These are phyloP conservation scores for Colletotrichum trifolii DNA, from an alignment of 2,329 filamentous ascomycete species.

Conservation along the genomic window DNA sequence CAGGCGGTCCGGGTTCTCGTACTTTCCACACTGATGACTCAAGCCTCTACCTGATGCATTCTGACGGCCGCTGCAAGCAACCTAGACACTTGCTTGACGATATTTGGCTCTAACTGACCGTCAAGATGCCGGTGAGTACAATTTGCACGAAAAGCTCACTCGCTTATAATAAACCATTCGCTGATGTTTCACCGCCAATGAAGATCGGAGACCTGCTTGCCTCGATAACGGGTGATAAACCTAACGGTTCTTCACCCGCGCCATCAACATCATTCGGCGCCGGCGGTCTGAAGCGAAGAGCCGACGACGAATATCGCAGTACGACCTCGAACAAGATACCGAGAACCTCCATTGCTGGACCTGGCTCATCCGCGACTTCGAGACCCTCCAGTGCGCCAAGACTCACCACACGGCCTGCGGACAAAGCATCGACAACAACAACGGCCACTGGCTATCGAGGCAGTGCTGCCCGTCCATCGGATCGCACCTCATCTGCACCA, in stretches of 20 bases:
- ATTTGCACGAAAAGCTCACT: not conserved
- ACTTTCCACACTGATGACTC: slow-evolving; percentile 34
- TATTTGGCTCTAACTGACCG: slow-evolving; percentile 26
- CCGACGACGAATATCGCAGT: slow-evolving; percentile 60
- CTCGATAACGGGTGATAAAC: slow-evolving; percentile 68
- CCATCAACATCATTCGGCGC: slow-evolving; percentile 44
- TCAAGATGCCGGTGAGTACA: slow-evolving; percentile 38
- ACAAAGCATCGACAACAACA: slow-evolving; percentile 8
- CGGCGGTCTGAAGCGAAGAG: slow-evolving; percentile 65
- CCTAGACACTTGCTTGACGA: slow-evolving; percentile 36
- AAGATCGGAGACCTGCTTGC: slow-evolving; percentile 67
- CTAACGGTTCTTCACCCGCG: slow-evolving; percentile 48
- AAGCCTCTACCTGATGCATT: slow-evolving; percentile 35
- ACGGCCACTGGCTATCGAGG: slow-evolving; percentile 32
- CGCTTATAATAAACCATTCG: not conserved
- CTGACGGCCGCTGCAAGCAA: slow-evolving; percentile 36
- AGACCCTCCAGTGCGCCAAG: slow-evolving; percentile 41
- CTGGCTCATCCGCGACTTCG: slow-evolving; percentile 40
- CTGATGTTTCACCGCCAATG: slow-evolving; percentile 11
- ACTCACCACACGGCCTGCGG: slow-evolving; percentile 30
- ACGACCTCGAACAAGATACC: slow-evolving; percentile 54
- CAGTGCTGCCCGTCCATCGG: slow-evolving; percentile 33
- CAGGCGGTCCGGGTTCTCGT: slow-evolving; percentile 28
- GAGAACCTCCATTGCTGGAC: slow-evolving; percentile 41
- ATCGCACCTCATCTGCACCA: slow-evolving; percentile 25